Percentiles rank a stretch among this genome's conserved stretches.
phyloP scores from a whole-genome alignment of 495 filamentous ascomycete genomes.

The Schizothecium vesticola region DNA sequence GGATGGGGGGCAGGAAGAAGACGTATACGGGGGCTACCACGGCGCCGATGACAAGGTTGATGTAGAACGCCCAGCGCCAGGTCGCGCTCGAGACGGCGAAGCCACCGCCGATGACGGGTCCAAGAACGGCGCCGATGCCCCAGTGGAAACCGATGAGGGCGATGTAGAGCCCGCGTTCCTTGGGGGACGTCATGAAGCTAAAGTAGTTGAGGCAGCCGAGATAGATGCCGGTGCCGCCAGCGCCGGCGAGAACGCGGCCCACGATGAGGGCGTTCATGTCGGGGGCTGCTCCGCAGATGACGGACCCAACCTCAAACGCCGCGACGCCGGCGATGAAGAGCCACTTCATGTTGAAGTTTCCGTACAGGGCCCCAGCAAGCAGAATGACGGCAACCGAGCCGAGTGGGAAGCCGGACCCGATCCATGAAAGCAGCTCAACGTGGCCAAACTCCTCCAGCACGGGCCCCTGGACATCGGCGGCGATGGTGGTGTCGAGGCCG shows the following conservation, averaged over 20 bases:
- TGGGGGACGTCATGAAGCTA: constrained; percentile 41
- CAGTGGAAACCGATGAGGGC: constrained; percentile 23
- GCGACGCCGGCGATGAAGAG: constrained; percentile 36
- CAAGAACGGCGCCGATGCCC: constrained; percentile 39
- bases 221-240: constrained; percentile 41
- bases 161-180: constrained; percentile 39
- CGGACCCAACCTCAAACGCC: constrained; percentile 49
- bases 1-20: constrained; percentile 46
- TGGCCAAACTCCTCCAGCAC: constrained; percentile 47
- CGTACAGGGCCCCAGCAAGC: constrained; percentile 30
- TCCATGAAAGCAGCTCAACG: constrained; percentile 53
- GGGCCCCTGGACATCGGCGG: constrained; percentile 52
- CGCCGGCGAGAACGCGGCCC: constrained; percentile 52
- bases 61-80: constrained; percentile 52
- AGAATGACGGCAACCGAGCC: constrained; percentile 45
- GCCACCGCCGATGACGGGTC: constrained; percentile 44
- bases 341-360: constrained; percentile 28
- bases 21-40: constrained; percentile 51
- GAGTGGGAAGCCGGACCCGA: constrained; percentile 50
- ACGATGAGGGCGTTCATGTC: constrained; percentile 51
- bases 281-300: constrained; percentile 51
- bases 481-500: constrained; percentile 57
- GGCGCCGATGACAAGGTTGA: constrained; percentile 44
- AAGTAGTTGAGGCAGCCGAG: constrained; percentile 43
- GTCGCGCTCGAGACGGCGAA: constrained; percentile 39